Evolutionary conservation across 805 yeast genomes (phyloP), one percentile per base, ranked within the genome.

Genomic region (Cyberlindnera americana): DNA sequence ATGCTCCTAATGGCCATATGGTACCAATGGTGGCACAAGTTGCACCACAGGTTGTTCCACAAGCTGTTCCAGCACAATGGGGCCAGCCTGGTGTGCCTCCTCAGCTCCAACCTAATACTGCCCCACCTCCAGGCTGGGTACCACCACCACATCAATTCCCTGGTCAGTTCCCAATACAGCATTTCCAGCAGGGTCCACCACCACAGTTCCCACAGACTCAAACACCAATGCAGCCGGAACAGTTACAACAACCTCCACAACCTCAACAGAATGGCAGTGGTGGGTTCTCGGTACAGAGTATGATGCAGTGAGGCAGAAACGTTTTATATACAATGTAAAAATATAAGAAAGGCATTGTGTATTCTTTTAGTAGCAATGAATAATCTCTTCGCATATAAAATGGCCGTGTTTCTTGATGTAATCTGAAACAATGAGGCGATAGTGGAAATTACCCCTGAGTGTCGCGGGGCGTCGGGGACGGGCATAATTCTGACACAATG

Each of bases 221-320:
- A 19, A 6, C 27, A 6, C 30, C 33, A 28, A 9, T 22, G 3
- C 37, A 9, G 19, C 29, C 13, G 19, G 35, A 16, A 14, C 28
- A 18, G 22, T 60, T 57, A 26, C 35, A 25, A 15, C 26, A 27
- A 10, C 37, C 25, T 10, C 31, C 18, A 15, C 23, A 19, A 10
- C 37, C 19, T n/a, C 35, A 27, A 15, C 40, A 25, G 17, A 32
- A 21, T 13, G 38, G 35, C 4, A 28, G 18, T 26, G 26, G 29
- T n/a, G 33, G 33, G 6, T 29, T 28, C 38, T 29, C 31, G 16
- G 17, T 35, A 2, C 32, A 35, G n/a, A 15, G 30, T 13, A 25
- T 34, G 37, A 24, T 34, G 18, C 37, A 26, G 24, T 25, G 25
- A 26, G 5, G 15, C 14, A 26, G 6, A 12, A 28, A 16, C 19